A percentile compares a stretch with the other conserved stretches of the same genome.
phyloP scores from a whole-genome alignment of 768 basidiomycete genomes.

The Boletus subparvulus region DNA sequence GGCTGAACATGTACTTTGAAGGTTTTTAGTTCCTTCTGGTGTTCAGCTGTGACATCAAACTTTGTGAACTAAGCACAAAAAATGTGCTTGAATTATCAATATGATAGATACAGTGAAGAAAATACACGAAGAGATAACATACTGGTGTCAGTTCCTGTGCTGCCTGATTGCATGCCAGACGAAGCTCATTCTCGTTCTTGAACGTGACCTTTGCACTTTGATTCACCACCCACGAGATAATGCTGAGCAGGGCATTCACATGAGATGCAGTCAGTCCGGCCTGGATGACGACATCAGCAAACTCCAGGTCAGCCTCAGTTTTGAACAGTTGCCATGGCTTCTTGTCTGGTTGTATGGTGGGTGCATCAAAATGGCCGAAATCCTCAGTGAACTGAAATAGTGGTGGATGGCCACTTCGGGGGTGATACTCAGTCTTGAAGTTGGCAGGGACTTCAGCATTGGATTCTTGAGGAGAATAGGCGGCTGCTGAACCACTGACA shows the following conservation, averaged over 20 bases:
- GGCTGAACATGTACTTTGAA: not conserved
- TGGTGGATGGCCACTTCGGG: not conserved
- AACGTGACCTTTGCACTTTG: not conserved
- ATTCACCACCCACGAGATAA: not conserved
- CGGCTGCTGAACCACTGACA: not conserved
- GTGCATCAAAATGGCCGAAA: not conserved
- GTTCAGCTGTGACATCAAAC: not conserved
- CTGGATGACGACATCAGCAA: not conserved
- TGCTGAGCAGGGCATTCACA: not conserved
- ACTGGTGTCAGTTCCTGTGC: not conserved
- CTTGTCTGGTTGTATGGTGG: not conserved
- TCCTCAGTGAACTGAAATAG: not conserved
- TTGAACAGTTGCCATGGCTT: not conserved
- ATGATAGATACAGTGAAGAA: no score
- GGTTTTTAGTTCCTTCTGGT: constrained; percentile 1
- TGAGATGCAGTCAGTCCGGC: not conserved
- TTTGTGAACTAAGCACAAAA: not conserved
- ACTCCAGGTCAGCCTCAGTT: not conserved
- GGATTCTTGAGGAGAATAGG: not conserved
- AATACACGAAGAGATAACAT: not conserved
- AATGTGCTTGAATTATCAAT: not conserved
- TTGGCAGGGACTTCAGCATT: not conserved
- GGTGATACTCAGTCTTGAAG: not conserved
- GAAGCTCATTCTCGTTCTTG: not conserved
- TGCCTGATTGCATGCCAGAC: not conserved